A percentile compares a stretch with the other conserved stretches of the same genome.
These are phyloP conservation scores for Ascodesmis nigricans DNA, from an alignment of 495 filamentous ascomycete species.

Conservation along the genomic window DNA sequence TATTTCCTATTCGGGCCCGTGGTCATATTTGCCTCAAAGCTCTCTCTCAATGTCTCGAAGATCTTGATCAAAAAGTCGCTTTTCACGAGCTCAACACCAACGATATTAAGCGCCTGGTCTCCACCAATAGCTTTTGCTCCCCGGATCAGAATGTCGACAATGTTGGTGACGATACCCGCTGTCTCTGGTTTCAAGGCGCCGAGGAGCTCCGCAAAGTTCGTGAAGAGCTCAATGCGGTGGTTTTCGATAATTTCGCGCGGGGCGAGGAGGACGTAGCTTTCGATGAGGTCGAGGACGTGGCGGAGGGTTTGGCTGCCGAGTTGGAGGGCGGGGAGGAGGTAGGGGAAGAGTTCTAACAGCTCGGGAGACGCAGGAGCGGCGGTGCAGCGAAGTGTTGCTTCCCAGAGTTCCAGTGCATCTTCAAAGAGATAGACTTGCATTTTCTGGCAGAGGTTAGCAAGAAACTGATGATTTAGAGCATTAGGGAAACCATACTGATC, in stretches of 20 bases:
- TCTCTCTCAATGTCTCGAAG: slow-evolving; percentile 46
- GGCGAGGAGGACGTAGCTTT: slow-evolving; percentile 59
- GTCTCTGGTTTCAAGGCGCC: slow-evolving; percentile 39
- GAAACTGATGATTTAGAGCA: not conserved
- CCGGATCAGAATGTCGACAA: slow-evolving; percentile 50
- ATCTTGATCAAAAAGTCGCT: slow-evolving; percentile 42
- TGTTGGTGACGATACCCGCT: slow-evolving; percentile 39
- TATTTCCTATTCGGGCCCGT: slow-evolving; percentile 48
- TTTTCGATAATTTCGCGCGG: slow-evolving; percentile 45
- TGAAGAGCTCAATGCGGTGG: slow-evolving; percentile 14
- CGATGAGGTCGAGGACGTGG: slow-evolving; percentile 47
- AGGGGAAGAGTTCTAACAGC: slow-evolving; percentile 43
- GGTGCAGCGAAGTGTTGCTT: slow-evolving; percentile 49
- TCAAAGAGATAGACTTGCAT: slow-evolving; percentile 69
- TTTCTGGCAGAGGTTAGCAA: slow-evolving; percentile 25
- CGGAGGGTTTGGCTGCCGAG: slow-evolving; percentile 46
- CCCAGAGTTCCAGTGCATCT: slow-evolving; percentile 79
- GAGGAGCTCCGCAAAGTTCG: slow-evolving; percentile 33
- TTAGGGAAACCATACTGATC: slow-evolving; percentile 32
- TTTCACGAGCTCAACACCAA: slow-evolving; percentile 47
- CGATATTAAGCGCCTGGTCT: slow-evolving; percentile 36
- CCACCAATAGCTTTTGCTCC: slow-evolving; percentile 47
- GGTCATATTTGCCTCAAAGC: slow-evolving; percentile 50
- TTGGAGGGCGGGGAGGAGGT: slow-evolving; percentile 49
- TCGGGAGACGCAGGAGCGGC: slow-evolving; percentile 40